These are phyloP conservation scores for Butyriboletus loyo DNA, from an alignment of 768 basidiomycete genomes.

Conservation along the genomic window DNA sequence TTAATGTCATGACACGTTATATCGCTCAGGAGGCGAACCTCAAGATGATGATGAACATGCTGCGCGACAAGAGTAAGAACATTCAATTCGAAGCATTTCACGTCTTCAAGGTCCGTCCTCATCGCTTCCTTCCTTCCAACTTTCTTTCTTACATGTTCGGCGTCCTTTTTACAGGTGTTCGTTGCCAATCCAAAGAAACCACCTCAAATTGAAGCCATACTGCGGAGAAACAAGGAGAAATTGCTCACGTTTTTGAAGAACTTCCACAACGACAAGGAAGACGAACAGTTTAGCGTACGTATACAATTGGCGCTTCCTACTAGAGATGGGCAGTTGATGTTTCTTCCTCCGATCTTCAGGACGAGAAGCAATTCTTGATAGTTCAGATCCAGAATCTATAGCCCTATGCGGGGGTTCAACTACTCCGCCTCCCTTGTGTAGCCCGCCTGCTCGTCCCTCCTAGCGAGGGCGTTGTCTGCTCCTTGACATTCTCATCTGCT, in stretches of 20 bases:
- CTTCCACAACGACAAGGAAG: slow-evolving; percentile 99
- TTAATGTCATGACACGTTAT: slow-evolving; percentile 97
- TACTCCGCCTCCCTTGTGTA: neutral
- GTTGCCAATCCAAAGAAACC: slow-evolving; percentile 99
- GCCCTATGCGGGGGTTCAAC: slow-evolving; percentile 7
- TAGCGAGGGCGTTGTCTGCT: neutral
- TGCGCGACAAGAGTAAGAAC: slow-evolving; percentile 98
- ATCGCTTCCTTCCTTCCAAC: neutral
- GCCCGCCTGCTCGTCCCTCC: neutral
- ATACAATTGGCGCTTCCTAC: neutral
- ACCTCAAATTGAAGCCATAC: slow-evolving; percentile 86
- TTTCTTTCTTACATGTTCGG: neutral
- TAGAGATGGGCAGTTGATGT: neutral
- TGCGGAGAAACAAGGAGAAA: slow-evolving; percentile 93
- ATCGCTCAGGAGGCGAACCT: slow-evolving; percentile 94
- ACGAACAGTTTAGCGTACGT: slow-evolving; percentile 90
- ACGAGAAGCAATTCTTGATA: slow-evolving; percentile 96
- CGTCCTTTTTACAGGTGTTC: slow-evolving; percentile 62
- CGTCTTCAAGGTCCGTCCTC: slow-evolving; percentile 87
- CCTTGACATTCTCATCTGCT: slow-evolving; percentile 7
- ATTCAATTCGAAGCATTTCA: slow-evolving; percentile 99
- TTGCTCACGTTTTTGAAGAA: slow-evolving; percentile 82
- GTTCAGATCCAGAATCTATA: slow-evolving; percentile 83
- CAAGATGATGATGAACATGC: slow-evolving; percentile 99
- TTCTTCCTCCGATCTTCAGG: slow-evolving; percentile 34